Base-by-base conservation (phyloP, 2,329 filamentous ascomycete species). In the Myriosclerotinia curreyana region DNA sequence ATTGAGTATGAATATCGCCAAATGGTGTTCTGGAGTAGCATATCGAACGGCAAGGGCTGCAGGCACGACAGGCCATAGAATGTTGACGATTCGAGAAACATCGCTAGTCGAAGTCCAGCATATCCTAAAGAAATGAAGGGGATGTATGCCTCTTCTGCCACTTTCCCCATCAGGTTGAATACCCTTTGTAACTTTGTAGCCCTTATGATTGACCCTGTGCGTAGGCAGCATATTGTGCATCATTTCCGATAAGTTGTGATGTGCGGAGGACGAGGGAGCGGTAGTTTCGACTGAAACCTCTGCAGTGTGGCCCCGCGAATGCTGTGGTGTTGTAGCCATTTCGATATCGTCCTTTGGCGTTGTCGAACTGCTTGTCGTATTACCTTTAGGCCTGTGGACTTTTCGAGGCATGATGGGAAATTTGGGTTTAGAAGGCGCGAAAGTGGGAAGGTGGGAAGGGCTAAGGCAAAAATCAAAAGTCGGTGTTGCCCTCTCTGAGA, bases 11-110 rank as follows among this genome's bases (percentile, higher is more conserved):
- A 92, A 92, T 61, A 87, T 84, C 75, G 83, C 81, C 1, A 90
- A 77, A 69, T 89, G 81, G 65, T 82, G 77, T 31, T 87, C 79
- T 0, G 80, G 80, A 25, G 78, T 78, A 52, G 80, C 80, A 68
- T 84, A 86, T 72, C 76, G 79, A 61, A 90, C 77, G n/a, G 80
- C 86, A 69, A 92, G 86, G 22, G 88, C 89, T 38, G 84, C 85
- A 8, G 89, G 88, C 2, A 92, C 89, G 66, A 90, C 80, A 6
- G 89, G 89, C 89, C 89, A 92, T 44, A 92, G 81, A 34, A 90
- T 71, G 73, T 92, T 92, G 71, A 89, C 86, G 59, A 81, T 73
- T 73, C 82, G 82, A 11, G 88, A 91, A 15, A 85, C 77, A 38
- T 78, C 81, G 72, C 85, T 88, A 38, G 85, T 84, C 52, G 88